These are phyloP conservation scores for Boletellus ananiceps DNA, from an alignment of 768 basidiomycete genomes.

Conservation along the genomic window DNA sequence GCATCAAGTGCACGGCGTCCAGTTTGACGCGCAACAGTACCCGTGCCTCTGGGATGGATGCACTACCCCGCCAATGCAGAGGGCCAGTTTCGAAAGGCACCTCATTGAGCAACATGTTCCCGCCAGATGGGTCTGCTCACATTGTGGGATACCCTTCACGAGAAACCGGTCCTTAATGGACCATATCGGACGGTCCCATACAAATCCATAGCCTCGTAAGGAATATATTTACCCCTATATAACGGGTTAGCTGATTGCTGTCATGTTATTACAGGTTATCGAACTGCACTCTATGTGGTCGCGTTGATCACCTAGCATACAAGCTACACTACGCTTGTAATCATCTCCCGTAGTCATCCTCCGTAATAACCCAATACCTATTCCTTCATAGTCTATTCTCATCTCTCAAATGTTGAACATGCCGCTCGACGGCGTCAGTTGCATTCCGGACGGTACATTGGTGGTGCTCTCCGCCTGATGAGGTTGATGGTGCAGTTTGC, in stretches of 20 bases:
- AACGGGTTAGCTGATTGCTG: neutral
- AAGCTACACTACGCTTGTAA: neutral
- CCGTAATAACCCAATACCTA: neutral
- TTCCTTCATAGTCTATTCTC: neutral
- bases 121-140: conserved; percentile 8
- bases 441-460: neutral
- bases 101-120: conserved; percentile 9
- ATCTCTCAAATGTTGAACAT: neutral
- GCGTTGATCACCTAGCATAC: neutral
- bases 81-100: conserved; percentile 9
- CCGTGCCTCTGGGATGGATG: conserved; percentile 12
- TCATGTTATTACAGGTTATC: neutral
- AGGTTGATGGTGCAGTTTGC: neutral
- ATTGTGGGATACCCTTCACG: neutral
- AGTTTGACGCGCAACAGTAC: neutral
- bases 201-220: neutral
- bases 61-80: neutral
- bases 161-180: neutral
- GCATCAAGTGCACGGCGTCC: neutral
- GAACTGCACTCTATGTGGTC: neutral
- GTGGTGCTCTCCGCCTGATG: neutral
- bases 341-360: neutral
- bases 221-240: neutral
- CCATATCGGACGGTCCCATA: neutral
- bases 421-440: neutral